phyloP scores from a whole-genome alignment of 306 rosid genomes.

The Rubus parviflorus region DNA sequence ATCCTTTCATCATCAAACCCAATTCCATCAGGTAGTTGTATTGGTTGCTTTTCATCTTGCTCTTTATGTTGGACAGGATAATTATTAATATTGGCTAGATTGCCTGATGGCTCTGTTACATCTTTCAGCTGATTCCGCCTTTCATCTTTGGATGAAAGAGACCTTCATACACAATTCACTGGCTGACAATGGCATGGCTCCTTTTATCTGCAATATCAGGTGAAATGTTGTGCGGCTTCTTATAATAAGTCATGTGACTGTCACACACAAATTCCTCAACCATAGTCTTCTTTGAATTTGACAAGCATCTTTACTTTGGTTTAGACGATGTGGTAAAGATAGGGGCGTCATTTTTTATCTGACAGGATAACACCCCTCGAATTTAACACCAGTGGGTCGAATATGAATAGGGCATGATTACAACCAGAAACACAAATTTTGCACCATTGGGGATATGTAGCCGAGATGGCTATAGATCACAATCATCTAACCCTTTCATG shows the following conservation, averaged over 20 bases:
- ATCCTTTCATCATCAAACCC: not conserved
- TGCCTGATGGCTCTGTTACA: conserved; percentile 3
- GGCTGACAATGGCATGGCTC: not conserved
- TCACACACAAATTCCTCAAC: not conserved
- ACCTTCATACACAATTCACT: not conserved
- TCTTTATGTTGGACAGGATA: not conserved
- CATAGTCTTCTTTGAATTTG: too few species aligned
- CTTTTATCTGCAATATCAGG: not conserved
- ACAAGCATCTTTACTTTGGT: not conserved
- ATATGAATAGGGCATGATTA: too few species aligned
- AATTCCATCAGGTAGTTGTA: not conserved
- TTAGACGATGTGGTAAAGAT: not conserved
- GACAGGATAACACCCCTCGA: not conserved
- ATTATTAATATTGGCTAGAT: not conserved
- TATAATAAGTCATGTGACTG: not conserved
- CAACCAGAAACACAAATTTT: too few species aligned
- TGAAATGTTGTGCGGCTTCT: not conserved
- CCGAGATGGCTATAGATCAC: not conserved
- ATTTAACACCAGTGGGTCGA: not conserved
- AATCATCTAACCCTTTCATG: not conserved
- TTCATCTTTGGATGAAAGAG: not conserved
- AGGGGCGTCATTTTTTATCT: not conserved
- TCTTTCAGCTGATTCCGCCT: conserved; percentile 1
- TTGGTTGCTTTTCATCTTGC: not conserved
- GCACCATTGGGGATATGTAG: too few species aligned